These are phyloP conservation scores for Kodamaea sagamina DNA, from an alignment of 805 yeast species.

Conservation along the genomic window DNA sequence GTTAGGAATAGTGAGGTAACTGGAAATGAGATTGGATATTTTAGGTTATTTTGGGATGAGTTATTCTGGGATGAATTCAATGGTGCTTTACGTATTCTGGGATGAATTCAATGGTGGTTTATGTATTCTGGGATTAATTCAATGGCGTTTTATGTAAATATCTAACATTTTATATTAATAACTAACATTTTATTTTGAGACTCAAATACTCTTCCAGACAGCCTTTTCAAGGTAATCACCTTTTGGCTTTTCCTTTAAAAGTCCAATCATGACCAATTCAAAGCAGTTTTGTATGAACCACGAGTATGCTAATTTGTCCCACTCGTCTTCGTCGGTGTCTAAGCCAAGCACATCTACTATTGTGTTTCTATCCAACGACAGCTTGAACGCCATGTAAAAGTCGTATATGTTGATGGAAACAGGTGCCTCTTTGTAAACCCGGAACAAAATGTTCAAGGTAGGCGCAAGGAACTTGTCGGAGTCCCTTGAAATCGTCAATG, in stretches of 20 bases:
- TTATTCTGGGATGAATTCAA: too few species aligned
- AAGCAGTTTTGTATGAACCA: slow-evolving; percentile 76
- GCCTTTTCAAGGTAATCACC: slow-evolving; percentile 69
- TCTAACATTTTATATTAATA: too few species aligned
- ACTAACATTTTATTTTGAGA: too few species aligned
- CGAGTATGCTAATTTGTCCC: slow-evolving; percentile 66
- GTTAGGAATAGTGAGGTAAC: too few species aligned
- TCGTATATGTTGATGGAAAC: slow-evolving; percentile 66
- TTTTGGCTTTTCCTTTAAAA: slow-evolving; percentile 62
- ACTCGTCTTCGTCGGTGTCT: slow-evolving; percentile 34
- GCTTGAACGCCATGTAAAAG: slow-evolving; percentile 62
- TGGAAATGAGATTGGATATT: too few species aligned
- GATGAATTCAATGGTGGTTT: too few species aligned
- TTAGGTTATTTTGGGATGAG: too few species aligned
- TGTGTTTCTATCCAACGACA: slow-evolving; percentile 37
- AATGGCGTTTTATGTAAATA: background rate
- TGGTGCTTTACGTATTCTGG: too few species aligned
- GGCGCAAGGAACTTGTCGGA: slow-evolving; percentile 35
- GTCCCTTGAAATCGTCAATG: slow-evolving; percentile 6
- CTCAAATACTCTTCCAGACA: slow-evolving; percentile 64
- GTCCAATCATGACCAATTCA: slow-evolving; percentile 70
- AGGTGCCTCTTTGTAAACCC: slow-evolving; percentile 78
- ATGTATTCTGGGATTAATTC: background rate
- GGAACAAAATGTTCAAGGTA: slow-evolving; percentile 56
- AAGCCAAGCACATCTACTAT: slow-evolving; percentile 17